Evolutionary conservation across 1,139 yeast species (phyloP).

Genomic region (Hanseniaspora uvarum): DNA sequence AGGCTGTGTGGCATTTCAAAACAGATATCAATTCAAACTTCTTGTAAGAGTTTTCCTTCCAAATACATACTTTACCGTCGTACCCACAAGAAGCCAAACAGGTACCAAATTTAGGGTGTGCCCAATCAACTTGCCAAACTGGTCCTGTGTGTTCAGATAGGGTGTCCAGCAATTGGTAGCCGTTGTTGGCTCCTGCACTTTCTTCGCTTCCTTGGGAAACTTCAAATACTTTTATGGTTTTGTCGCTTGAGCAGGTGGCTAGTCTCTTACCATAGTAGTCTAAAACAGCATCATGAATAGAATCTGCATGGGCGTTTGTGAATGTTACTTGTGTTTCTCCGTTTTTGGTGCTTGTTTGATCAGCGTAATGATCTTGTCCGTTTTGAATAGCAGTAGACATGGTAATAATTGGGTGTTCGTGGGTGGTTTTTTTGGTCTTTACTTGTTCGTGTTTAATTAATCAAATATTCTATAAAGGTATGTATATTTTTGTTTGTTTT

Average conservation of each 20-base stretch:
- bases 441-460: background rate
- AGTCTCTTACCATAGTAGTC: slow-evolving; percentile 92
- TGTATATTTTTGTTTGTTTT: background rate
- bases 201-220: slow-evolving; percentile 62
- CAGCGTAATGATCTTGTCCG: background rate
- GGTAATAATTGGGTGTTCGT: background rate
- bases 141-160: slow-evolving; percentile 90
- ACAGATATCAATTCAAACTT: slow-evolving; percentile 84
- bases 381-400: slow-evolving; percentile 9
- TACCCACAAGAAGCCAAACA: slow-evolving; percentile 90
- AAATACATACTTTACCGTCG: slow-evolving; percentile 86
- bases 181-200: slow-evolving; percentile 36
- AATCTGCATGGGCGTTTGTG: slow-evolving; percentile 74
- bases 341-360: slow-evolving; percentile 27
- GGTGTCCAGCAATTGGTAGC: slow-evolving; percentile 51
- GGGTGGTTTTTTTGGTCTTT: background rate
- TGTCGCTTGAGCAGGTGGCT: slow-evolving; percentile 93
- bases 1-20: slow-evolving; percentile 81
- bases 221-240: slow-evolving; percentile 84
- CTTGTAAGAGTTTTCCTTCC: slow-evolving; percentile 71
- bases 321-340: slow-evolving; percentile 43
- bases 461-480: background rate
- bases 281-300: slow-evolving; percentile 92
- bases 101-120: slow-evolving; percentile 95
- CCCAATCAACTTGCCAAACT: slow-evolving; percentile 99